Evolutionary conservation across 1,284 basidiomycete species (phyloP).

Genomic region (Puccinia hordei): DNA sequence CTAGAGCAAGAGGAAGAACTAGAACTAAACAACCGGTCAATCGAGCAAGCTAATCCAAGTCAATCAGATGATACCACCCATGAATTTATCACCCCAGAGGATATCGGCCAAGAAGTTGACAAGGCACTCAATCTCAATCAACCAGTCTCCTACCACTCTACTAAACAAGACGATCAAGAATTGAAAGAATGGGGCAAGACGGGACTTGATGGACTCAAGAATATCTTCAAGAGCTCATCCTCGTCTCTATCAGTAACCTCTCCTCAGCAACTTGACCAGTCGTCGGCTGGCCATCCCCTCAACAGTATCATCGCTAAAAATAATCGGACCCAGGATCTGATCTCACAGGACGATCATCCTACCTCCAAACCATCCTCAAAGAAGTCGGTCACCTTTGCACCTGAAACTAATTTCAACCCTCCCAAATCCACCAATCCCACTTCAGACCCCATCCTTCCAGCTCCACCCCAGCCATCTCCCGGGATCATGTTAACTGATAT

Average conservation of each 20-base stretch:
- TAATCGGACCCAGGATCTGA: background rate
- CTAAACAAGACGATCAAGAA: constrained; percentile 7
- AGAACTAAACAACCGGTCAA: background rate
- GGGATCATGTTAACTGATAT: constrained; percentile 40
- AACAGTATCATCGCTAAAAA: background rate
- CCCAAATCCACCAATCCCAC: background rate
- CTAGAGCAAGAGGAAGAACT: constrained; percentile 45
- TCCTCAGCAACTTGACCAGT: background rate
- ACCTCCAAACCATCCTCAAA: background rate
- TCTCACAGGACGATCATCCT: background rate
- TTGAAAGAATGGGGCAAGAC: constrained; percentile 35
- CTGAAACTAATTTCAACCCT: constrained; percentile 20
- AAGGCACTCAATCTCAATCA: background rate
- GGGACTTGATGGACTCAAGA: constrained; percentile 31
- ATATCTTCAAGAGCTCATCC: constrained; percentile 21
- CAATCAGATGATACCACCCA: constrained; percentile 1
- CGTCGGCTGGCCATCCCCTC: background rate
- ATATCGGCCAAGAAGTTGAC: constrained; percentile 24
- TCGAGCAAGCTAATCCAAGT: background rate
- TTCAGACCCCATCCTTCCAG: background rate
- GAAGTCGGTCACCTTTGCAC: constrained; percentile 48
- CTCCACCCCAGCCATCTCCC: background rate
- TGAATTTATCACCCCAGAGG: background rate
- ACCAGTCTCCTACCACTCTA: background rate
- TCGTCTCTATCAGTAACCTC: background rate